Conservation (phyloP, 108 stramenopile genomes). For the Fistulifera pelliculosa region DNA sequence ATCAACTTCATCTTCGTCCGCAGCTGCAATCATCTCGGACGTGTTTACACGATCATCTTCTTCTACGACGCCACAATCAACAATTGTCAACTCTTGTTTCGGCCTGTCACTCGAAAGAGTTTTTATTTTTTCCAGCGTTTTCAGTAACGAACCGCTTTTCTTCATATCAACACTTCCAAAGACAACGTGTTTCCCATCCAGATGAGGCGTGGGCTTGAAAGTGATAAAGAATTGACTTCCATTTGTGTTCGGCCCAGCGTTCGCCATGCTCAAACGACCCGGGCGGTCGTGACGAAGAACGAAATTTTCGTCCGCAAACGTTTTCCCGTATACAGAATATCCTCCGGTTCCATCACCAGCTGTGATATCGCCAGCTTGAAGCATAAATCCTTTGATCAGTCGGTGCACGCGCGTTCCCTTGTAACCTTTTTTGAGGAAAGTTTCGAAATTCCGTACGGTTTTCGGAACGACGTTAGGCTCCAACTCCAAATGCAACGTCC, state of each 20-base stretch:
- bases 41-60: too few species aligned
- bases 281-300: constrained; percentile 69
- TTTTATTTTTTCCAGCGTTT: too few species aligned
- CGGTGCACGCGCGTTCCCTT: constrained; percentile 94
- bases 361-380: constrained; percentile 86
- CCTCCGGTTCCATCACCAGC: constrained; percentile 56
- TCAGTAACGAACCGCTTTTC: too few species aligned
- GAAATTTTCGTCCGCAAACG: constrained; percentile 95
- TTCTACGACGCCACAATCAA: constrained; percentile 1
- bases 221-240: constrained; percentile 96
- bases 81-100: background rate
- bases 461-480: constrained; percentile 78
- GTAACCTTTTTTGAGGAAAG: constrained; percentile 55
- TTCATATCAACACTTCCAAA: constrained; percentile 45
- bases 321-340: constrained; percentile 87
- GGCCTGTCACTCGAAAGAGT: too few species aligned
- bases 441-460: constrained; percentile 48
- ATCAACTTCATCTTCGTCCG: background rate
- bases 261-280: constrained; percentile 85
- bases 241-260: constrained; percentile 90
- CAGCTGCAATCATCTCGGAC: too few species aligned
- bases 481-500: constrained; percentile 49
- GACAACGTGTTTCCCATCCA: constrained; percentile 93
- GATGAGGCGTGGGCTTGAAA: constrained; percentile 89
- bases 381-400: constrained; percentile 63